Conservation (phyloP, 495 filamentous ascomycete species). For the Amphirosellinia nigrospora region DNA sequence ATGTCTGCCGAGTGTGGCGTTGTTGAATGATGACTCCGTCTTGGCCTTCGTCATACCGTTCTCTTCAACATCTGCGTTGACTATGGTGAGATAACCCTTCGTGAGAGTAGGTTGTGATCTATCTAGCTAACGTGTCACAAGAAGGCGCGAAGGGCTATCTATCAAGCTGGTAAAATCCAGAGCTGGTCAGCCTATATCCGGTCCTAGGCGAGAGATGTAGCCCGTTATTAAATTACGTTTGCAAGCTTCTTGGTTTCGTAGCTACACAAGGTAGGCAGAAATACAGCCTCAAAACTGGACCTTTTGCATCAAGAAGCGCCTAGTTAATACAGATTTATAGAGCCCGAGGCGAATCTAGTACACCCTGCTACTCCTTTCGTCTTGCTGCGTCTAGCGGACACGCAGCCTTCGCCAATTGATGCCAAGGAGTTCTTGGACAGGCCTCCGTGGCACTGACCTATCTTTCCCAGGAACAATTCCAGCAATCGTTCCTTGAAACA, state of each 20-base stretch:
- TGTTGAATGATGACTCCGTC: conserved; percentile 56
- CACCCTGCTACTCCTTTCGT: conserved; percentile 41
- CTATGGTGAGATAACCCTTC: conserved; percentile 59
- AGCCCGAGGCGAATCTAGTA: conserved; percentile 43
- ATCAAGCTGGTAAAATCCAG: conserved; percentile 45
- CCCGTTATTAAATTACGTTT: conserved; percentile 47
- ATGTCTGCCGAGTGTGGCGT: conserved; percentile 58
- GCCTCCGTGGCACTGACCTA: conserved; percentile 48
- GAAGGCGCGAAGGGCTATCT: conserved; percentile 61
- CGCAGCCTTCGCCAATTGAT: conserved; percentile 30
- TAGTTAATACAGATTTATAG: conserved; percentile 30
- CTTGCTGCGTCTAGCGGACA: conserved; percentile 43
- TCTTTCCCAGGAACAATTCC: conserved; percentile 50
- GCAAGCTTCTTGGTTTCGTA: conserved; percentile 58
- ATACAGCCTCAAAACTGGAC: neutral
- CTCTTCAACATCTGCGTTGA: conserved; percentile 78
- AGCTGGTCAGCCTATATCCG: conserved; percentile 48
- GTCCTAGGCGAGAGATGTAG: conserved; percentile 39
- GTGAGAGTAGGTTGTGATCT: conserved; percentile 16
- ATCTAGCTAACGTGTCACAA: conserved; percentile 22
- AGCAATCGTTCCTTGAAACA: conserved; percentile 49
- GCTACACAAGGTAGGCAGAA: conserved; percentile 46
- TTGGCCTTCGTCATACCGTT: conserved; percentile 65
- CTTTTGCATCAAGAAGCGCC: neutral
- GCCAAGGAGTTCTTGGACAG: conserved; percentile 46